Evolutionary conservation across 192 early-diverging fungal genomes (phyloP).

Genomic region (Chytriomyces sp.): DNA sequence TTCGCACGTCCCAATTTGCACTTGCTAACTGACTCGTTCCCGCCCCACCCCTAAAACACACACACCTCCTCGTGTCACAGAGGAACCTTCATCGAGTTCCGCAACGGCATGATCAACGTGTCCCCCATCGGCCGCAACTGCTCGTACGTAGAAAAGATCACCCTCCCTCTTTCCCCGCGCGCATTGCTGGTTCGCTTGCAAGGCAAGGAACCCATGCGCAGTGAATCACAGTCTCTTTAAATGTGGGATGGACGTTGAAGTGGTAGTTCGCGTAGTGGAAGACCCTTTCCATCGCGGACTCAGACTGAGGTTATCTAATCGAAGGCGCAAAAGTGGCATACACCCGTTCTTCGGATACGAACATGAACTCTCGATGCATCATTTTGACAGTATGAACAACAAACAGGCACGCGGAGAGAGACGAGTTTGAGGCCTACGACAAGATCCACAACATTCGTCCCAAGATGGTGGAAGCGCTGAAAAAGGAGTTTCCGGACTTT

Average conservation of each 20-base stretch:
- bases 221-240: too few relatives aligned
- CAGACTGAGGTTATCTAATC: neutral
- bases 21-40: neutral
- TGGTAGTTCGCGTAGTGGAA: too few relatives aligned
- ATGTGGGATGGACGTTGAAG: too few relatives aligned
- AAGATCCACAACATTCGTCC: constrained; percentile 79
- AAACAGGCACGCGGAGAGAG: constrained; percentile 76
- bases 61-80: too few relatives aligned
- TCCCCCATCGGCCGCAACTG: constrained; percentile 97
- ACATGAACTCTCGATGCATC: too few relatives aligned
- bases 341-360: too few relatives aligned
- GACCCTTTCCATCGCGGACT: too few relatives aligned
- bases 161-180: neutral
- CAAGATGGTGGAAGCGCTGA: constrained; percentile 82
- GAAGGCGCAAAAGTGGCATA: too few relatives aligned
- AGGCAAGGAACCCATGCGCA: too few relatives aligned
- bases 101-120: constrained; percentile 98
- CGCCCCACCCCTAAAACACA: neutral
- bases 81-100: constrained; percentile 98
- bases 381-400: too few relatives aligned
- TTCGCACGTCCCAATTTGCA: neutral
- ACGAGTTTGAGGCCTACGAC: constrained; percentile 91
- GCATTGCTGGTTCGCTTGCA: neutral
- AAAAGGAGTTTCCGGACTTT: constrained; percentile 82
- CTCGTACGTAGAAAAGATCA: constrained; percentile 61